Evolutionary conservation across 176 grass and related monocot species (phyloP).

Genomic region (Phragmites australis): DNA sequence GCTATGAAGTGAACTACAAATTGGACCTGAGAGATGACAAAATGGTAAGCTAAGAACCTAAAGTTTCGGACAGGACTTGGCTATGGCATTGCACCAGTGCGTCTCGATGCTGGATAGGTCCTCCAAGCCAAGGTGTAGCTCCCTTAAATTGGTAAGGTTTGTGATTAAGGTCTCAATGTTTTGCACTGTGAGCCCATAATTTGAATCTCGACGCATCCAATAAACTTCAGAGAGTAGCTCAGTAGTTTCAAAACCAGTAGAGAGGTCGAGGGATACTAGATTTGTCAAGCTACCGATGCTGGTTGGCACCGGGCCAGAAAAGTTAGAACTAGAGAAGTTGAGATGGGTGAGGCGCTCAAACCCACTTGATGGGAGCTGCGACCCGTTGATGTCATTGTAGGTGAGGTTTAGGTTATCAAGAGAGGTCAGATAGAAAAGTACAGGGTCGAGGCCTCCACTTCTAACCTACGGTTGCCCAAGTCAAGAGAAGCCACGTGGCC

Average conservation of each 20-base stretch:
- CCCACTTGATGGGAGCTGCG: slow-evolving; percentile 10
- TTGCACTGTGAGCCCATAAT: background rate
- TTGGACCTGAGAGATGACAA: slow-evolving; percentile 23
- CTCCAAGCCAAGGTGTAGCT: slow-evolving; percentile 40
- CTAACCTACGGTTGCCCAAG: slow-evolving; percentile 2
- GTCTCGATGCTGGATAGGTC: slow-evolving; percentile 35
- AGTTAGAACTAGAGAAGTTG: slow-evolving; percentile 43
- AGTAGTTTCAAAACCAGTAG: background rate
- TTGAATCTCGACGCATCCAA: too few relatives aligned
- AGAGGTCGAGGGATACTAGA: slow-evolving; percentile 45
- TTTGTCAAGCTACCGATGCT: slow-evolving; percentile 31
- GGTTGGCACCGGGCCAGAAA: slow-evolving; percentile 35
- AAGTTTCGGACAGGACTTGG: slow-evolving; percentile 26
- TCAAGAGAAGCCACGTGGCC: slow-evolving; percentile 38
- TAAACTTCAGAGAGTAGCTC: background rate
- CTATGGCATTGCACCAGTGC: slow-evolving; percentile 27
- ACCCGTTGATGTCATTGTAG: slow-evolving; percentile 26
- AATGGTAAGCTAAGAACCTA: slow-evolving; percentile 31
- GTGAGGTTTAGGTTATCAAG: slow-evolving; percentile 40
- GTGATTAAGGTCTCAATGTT: slow-evolving; percentile 26
- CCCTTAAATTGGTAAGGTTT: slow-evolving; percentile 36
- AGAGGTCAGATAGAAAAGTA: slow-evolving; percentile 37
- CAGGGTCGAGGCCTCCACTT: slow-evolving; percentile 5
- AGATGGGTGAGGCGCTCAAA: slow-evolving; percentile 46
- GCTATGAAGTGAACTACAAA: slow-evolving; percentile 15